Evolutionary conservation across 2,329 filamentous ascomycete genomes (phyloP), one percentile per base, ranked within the genome.

Genomic region (Aspergillus persii): DNA sequence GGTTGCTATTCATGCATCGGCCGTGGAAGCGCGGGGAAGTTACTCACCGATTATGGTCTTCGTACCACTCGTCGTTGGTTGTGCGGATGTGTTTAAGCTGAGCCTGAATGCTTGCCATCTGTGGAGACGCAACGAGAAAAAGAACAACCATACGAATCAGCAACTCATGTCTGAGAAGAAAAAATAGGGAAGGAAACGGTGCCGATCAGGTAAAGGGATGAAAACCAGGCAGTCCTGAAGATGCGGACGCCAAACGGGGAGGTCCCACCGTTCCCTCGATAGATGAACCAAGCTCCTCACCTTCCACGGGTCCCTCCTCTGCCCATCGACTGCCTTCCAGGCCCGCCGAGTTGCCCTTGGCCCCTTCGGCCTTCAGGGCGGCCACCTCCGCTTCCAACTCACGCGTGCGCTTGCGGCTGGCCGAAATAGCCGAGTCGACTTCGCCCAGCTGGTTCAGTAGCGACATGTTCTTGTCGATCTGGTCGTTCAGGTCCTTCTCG

Each of bases 91-190:
- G 73, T 60, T 77, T 75, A 75, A 79, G 71, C 71, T 80, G 72
- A 67, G 80, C 71, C 74, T 76, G 70, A 62, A 79, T 79, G 71
- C 78, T 80, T 58, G 79, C 79, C 74, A 81, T 76, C 75, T 80
- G 44, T 47, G 44, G 44, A 47, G 44, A 27, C 26, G 44, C 44
- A 27, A 70, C 61, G 64, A 55, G 62, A 61, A 62, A 57, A 65
- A 64, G 50, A 44, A 50, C 33, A 44, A 54, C 23, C 33, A n/a
- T 8, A 23, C 41, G 33, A 49, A 54, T 66, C 47, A 66, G 63
- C 58, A 56, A 61, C 2, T 11, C 60, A 58, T 50, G 53, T 39
- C 46, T 51, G 47, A 46, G 18, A 26, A 36, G 11, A 6, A n/a
- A 39, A n/a, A 39, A n/a, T 7, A 41, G 12, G 52, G 60, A 58